Evolutionary conservation across 1,284 basidiomycete genomes (phyloP), one percentile per base, ranked within the genome.

Genomic region (Fistulinella cinereoalba): DNA sequence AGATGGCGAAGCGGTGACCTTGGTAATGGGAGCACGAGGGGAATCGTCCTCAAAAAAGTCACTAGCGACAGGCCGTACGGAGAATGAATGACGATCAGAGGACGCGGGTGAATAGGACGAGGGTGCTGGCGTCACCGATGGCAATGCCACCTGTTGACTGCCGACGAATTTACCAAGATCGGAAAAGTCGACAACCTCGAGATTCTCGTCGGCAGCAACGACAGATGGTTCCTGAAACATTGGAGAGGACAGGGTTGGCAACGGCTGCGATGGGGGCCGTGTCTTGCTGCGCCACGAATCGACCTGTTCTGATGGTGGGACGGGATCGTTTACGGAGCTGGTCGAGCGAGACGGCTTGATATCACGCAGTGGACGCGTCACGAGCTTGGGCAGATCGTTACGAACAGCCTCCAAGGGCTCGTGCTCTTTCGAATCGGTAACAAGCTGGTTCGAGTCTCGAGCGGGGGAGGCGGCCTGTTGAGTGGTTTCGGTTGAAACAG

Each of bases 181-280:
- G 11, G 77, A 77, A 57, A 88, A 91, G 57, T 91, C 87, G 16
- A 92, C 74, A 13, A 87, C 76, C 56, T 89, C 86, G 4, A 89
- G 71, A 41, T 81, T 76, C 51, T 83, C 84, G 23, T 76, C 78
- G 4, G 71, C 64, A 47, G 69, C 65, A 36, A 73, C 65, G n/a
- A 69, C 65, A n/a, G 81, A 64, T 13, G 73, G 64, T 29, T 64
- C 66, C 41, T 77, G 72, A 33, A 79, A 58, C 33, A 72, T 58
- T 19, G 71, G 68, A 12, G 70, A 68, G 15, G 73, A 58, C 41
- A 69, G 62, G 24, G 41, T 41, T 18, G 56, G 50, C 11, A 44
- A 44, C 6, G 59, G 60, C 44, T 62, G 52, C 13, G 62, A 50
- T 28, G 56, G 56, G 21, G 62, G 69, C 37, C 56, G 67, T 16